Evolutionary conservation across 208 protist species (phyloP).

Genomic region (Acanthamoeba sp.): DNA sequence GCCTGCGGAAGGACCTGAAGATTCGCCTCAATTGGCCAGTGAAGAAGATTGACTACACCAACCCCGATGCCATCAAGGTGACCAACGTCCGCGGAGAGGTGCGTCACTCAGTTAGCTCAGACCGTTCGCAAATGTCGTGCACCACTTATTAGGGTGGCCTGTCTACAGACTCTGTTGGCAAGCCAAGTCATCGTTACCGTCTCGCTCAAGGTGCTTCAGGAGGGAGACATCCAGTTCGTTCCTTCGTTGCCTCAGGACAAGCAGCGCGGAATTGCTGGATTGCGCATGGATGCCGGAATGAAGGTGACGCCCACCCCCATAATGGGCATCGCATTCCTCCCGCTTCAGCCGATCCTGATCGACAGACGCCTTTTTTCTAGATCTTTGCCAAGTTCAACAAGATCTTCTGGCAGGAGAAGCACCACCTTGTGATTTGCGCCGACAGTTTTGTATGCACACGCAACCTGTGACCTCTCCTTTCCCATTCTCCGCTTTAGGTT

Average conservation of each 20-base stretch:
- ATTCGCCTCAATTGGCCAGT: conserved; percentile 44
- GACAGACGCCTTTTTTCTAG: background rate
- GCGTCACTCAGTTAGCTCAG: background rate
- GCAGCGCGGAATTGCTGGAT: background rate
- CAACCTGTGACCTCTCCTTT: no score
- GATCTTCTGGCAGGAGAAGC: conserved; percentile 60
- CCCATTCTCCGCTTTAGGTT: no score
- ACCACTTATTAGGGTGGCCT: background rate
- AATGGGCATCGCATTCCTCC: background rate
- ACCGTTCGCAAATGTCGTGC: no score
- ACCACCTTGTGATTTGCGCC: conserved; percentile 4
- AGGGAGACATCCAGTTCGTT: conserved; percentile 23
- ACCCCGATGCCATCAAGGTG: conserved; percentile 33
- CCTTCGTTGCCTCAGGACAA: conserved; percentile 1
- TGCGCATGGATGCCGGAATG: conserved; percentile 45
- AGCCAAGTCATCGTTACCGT: conserved; percentile 45
- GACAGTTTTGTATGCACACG: background rate
- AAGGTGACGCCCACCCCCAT: background rate
- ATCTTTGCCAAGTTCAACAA: conserved; percentile 54
- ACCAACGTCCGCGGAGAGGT: conserved; percentile 14
- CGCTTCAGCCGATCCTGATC: background rate
- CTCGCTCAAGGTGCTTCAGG: conserved; percentile 2
- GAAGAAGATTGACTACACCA: conserved; percentile 51
- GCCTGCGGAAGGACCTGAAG: conserved; percentile 29
- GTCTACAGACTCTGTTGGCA: background rate